Base-by-base conservation (phyloP, 2,329 filamentous ascomycete genomes). In the Epichloe brachyelytri region DNA sequence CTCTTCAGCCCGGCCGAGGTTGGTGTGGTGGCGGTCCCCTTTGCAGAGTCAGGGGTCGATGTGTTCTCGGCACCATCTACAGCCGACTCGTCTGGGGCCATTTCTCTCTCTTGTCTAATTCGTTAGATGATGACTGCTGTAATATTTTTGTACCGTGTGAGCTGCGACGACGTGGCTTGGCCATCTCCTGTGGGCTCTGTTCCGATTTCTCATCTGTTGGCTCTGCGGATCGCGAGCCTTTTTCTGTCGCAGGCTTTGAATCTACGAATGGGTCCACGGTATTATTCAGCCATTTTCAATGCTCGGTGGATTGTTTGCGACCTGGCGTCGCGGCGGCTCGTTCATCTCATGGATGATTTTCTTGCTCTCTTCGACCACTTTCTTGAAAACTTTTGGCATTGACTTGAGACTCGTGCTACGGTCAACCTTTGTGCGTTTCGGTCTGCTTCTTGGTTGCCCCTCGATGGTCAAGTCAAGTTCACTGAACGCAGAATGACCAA, bases 401-500 rank as follows among this genome's bases (percentile, higher is more conserved):
- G 70, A 72, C 57, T 78, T 79, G 63, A 83, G 76, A 59, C 78
- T 83, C 2, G 73, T 65, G 47, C 72, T 78, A 41, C 77, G 69
- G 44, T 78, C 75, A 7, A 72, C 65, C 58, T 78, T 77, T 33
- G 67, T 64, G 20, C 64, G 65, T 60, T 71, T 68, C 38, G 62
- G 59, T 52, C 60, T 63, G 51, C 69, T 72, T 30, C 66, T 65
- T n/a, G 71, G 66, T 49, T 75, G 68, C 5, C 71, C 71, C 19
- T 71, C 70, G 1, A 75, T 59, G 1, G 79, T 73, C 1, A 83
- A 63, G 49, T 83, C 79, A 6, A 83, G 68, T 58, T 79, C 79
- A 56, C 78, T 83, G 57, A 84, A 83, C n/a, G 80, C 80, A 17
- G 80, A 83, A 55, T 78, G 77, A 5, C 80, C 80, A 60, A 82